These are phyloP conservation scores for Podospora bellae-mahoneyi DNA, from an alignment of 495 filamentous ascomycete genomes.

Conservation along the genomic window DNA sequence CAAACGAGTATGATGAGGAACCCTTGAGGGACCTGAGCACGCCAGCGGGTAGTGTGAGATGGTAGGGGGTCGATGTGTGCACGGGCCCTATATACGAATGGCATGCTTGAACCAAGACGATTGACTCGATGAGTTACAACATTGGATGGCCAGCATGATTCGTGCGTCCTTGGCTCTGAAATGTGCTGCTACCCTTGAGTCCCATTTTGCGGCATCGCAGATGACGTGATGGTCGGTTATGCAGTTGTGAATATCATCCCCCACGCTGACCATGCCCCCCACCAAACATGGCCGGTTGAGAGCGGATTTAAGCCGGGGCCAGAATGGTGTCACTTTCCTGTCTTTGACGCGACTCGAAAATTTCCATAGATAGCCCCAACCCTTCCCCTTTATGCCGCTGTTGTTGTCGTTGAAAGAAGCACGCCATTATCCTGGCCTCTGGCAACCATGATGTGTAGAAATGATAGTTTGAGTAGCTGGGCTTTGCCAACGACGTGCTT, in stretches of 20 bases:
- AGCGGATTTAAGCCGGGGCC: not conserved
- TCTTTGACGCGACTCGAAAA: not conserved
- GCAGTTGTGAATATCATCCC: not conserved
- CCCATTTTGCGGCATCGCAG: not conserved
- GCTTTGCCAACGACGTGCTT: not conserved
- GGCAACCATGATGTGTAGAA: not conserved
- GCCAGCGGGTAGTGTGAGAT: not conserved
- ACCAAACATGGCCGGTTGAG: not conserved
- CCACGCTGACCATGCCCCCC: not conserved
- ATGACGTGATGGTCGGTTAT: not conserved
- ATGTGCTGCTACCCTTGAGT: not conserved
- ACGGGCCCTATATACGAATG: not conserved
- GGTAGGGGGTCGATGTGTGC: not conserved
- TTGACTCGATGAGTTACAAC: not conserved
- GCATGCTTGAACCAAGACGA: not conserved
- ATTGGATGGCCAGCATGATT: not conserved
- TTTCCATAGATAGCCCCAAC: not conserved
- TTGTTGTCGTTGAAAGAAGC: slow-evolving; percentile 2
- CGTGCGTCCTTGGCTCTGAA: not conserved
- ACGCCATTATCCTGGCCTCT: not conserved
- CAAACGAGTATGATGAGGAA: too few relatives aligned
- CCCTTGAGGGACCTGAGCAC: too few relatives aligned
- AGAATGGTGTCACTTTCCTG: not conserved
- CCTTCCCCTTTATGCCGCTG: not conserved
- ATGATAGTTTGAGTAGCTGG: not conserved